Evolutionary conservation across 192 early-diverging fungal genomes (phyloP), one percentile per base, ranked within the genome.

Genomic region (Backusella australiensis): DNA sequence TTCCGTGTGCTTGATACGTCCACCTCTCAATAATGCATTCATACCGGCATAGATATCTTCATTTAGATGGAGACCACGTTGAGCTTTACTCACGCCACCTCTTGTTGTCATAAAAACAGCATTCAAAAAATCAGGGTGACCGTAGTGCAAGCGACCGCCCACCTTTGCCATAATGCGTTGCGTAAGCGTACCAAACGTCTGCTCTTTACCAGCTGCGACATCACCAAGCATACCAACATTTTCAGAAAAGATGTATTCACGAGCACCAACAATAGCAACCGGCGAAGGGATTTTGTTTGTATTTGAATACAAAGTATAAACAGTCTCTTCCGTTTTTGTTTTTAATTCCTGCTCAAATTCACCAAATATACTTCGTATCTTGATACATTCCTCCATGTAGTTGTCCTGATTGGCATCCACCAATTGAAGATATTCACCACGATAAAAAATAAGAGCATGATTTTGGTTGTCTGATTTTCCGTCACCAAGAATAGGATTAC

Each of bases 41-140:
- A 93, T 93, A 69, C 92, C 92, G 23, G 92, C 92, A 75, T 90
- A 93, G 73, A 93, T 93, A 85, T 93, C 92, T 83, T 93, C 92
- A 80, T 93, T 93, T 65, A 93, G 82, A 76, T 93, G 92, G 71
- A 93, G 80, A 7, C 92, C 92, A 71, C 89, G 89, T 73, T 93
- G 92, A 29, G 91, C 92, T 83, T 93, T 93, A 66, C 86, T 89
- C 76, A 93, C 90, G 44, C 92, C 90, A 26, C 91, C 91, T 53
- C 91, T 89, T 0, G 89, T 93, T 19, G 86, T 90, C 91, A 93
- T 93, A 72, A 88, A 93, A 59, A 88, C 84, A 63, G 87, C 88
- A 84, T 93, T 93, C 73, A 92, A 83, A 74, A 92, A 93, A 77
- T 93, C 92, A 3, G 92, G 92, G 76, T 93, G 92, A 0, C 92